Evolutionary conservation across 345 rosid species (phyloP).

Genomic region (Eucalyptus pauciflora): DNA sequence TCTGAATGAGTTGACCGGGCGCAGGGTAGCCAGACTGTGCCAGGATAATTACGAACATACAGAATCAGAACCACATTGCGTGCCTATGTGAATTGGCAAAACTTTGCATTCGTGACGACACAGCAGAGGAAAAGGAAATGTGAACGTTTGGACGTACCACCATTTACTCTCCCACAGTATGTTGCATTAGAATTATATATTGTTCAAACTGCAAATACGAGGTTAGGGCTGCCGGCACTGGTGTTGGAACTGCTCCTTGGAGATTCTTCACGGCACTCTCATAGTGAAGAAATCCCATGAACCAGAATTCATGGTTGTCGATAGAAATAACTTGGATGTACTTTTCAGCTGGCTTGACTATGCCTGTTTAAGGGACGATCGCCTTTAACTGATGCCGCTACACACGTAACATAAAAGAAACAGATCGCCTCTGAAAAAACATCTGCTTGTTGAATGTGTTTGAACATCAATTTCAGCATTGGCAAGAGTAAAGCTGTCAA

Average conservation of each 20-base stretch:
- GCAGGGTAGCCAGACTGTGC: neutral
- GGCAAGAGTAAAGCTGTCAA: neutral
- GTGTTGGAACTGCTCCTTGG: neutral
- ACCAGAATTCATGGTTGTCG: slow-evolving; percentile 8
- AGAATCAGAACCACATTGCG: fast-evolving
- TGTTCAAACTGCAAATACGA: neutral
- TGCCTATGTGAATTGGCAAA: neutral
- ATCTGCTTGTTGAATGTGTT: neutral
- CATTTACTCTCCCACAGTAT: neutral
- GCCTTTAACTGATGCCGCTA: slow-evolving; percentile 6
- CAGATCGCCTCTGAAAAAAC: neutral
- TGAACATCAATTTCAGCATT: neutral
- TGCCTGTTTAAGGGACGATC: neutral
- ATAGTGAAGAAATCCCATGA: slow-evolving; percentile 10
- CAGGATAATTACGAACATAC: too few species aligned
- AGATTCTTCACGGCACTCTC: neutral
- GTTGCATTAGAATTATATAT: neutral
- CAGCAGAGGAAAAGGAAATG: neutral
- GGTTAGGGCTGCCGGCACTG: neutral
- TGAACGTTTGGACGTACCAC: neutral
- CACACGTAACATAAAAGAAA: neutral
- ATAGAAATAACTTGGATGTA: slow-evolving; percentile 4
- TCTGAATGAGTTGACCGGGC: neutral
- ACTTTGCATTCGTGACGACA: neutral
- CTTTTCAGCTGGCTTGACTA: neutral